Base-by-base conservation (phyloP, 768 basidiomycete genomes). In the Tylopilus cervinicoccineus region DNA sequence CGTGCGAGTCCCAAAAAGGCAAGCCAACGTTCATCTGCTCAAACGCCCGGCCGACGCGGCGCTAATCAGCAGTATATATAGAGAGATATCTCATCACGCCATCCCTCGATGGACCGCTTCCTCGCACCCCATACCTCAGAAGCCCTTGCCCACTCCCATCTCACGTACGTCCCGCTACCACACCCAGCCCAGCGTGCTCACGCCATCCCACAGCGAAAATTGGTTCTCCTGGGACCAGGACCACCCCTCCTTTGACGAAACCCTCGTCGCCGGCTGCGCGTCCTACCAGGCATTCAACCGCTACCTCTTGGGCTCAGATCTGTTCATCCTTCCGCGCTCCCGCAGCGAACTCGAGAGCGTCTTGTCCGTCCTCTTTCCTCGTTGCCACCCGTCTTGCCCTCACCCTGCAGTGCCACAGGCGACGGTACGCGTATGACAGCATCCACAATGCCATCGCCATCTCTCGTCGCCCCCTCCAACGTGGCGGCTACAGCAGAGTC, bases 371-470 rank as follows among this genome's bases (percentile, higher is more conserved):
- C 1, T 7, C 27, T 27, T 31, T 38, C 36, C 44, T 20, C 54
- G 24, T 26, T 33, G 27, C 9, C 39, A 41, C 22, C 27, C 8
- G n/a, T 17, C 46, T 10, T 38, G 16, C 22, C 46, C 55, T 57
- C 8, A 56, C 42, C 32, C 38, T 29, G 28, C 6, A 24, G 17
- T 47, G 43, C 43, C 45, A 49, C 61, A 90, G 88, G 50, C 76
- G 81, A 47, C 75, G 87, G 60, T 90, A 90, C 59, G 78, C 84
- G 0, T 81, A 86, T 58, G 88, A 90, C 53, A 79, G 82, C 11
- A 87, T 91, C 46, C 89, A 91, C 65, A 91, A 90, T 60, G 78
- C 80, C 9, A 87, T 91, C 60, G 73, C 88, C 16, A 76, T 76
- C 49, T 82, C 84, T 57, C 82, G 82, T 38, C 78, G 80, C 17